Evolutionary conservation across 2,329 filamentous ascomycete genomes (phyloP).

Genomic region (Talaromyces sp.): DNA sequence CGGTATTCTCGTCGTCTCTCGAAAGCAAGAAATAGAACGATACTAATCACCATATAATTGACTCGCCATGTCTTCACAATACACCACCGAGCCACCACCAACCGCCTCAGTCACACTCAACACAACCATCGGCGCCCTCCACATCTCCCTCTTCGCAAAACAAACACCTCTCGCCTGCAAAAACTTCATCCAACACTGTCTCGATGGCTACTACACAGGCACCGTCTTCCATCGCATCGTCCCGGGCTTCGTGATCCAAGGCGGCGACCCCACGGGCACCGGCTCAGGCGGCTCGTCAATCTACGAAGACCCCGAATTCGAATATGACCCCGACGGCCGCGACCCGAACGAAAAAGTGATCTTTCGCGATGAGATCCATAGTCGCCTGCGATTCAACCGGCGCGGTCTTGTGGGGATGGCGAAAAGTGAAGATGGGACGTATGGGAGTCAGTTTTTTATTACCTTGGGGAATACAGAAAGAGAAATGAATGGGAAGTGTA

Average conservation of each 20-base stretch:
- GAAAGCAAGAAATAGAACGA: background rate
- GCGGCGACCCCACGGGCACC: slow-evolving; percentile 89
- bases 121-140: slow-evolving; percentile 84
- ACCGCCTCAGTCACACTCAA: slow-evolving; percentile 89
- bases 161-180: slow-evolving; percentile 88
- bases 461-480: slow-evolving; percentile 77
- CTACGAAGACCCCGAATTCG: slow-evolving; percentile 67
- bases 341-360: slow-evolving; percentile 55
- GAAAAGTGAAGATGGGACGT: slow-evolving; percentile 69
- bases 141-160: slow-evolving; percentile 90
- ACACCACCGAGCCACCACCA: slow-evolving; percentile 91
- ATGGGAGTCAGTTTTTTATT: slow-evolving; percentile 96
- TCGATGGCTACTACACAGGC: slow-evolving; percentile 92
- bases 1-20: background rate
- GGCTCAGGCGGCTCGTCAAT: slow-evolving; percentile 90
- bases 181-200: slow-evolving; percentile 92
- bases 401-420: slow-evolving; percentile 94
- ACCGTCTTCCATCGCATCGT: slow-evolving; percentile 93
- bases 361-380: slow-evolving; percentile 89
- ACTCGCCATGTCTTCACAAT: slow-evolving; percentile 71
- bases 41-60: background rate
- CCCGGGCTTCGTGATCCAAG: slow-evolving; percentile 89
- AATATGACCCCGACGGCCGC: slow-evolving; percentile 56
- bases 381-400: slow-evolving; percentile 86
- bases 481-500: slow-evolving; percentile 86